phyloP scores from a whole-genome alignment of 75 land plant genomes.

The Cupressus sempervirens region DNA sequence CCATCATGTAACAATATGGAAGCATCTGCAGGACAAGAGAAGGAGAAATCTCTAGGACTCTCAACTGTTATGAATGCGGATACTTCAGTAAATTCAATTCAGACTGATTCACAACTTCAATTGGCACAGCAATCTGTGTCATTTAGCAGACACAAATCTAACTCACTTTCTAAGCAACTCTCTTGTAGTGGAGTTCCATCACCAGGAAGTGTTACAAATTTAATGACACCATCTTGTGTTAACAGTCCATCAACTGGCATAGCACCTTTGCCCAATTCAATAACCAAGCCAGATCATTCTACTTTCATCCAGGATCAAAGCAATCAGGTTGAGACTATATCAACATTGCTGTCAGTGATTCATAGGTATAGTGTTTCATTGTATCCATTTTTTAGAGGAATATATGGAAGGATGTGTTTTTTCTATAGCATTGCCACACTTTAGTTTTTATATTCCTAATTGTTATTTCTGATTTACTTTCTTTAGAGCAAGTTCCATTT shows the following conservation, averaged over 20 bases:
- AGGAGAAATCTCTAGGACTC: too few species aligned
- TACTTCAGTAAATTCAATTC: too few species aligned
- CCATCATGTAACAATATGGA: too few species aligned
- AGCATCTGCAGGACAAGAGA: too few species aligned
- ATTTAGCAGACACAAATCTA: too few species aligned
- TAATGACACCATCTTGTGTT: conserved; percentile 48
- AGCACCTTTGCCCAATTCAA: conserved; percentile 17
- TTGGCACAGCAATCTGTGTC: too few species aligned
- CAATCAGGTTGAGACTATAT: conserved; percentile 38
- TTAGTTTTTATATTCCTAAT: background rate
- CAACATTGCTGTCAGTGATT: conserved; percentile 52
- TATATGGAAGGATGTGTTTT: background rate
- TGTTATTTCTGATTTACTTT: background rate
- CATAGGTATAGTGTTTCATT: conserved; percentile 39
- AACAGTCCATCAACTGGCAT: conserved; percentile 70
- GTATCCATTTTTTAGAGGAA: background rate
- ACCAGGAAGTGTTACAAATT: conserved; percentile 65
- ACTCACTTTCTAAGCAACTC: background rate
- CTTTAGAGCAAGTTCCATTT: background rate
- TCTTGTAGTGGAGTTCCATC: conserved; percentile 61
- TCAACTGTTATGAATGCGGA: too few species aligned
- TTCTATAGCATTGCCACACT: background rate
- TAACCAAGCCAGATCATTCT: conserved; percentile 18
- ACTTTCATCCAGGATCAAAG: background rate
- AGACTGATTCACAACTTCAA: too few species aligned